phyloP scores from a whole-genome alignment of 441 rosid species.

The Capsella rubella region DNA sequence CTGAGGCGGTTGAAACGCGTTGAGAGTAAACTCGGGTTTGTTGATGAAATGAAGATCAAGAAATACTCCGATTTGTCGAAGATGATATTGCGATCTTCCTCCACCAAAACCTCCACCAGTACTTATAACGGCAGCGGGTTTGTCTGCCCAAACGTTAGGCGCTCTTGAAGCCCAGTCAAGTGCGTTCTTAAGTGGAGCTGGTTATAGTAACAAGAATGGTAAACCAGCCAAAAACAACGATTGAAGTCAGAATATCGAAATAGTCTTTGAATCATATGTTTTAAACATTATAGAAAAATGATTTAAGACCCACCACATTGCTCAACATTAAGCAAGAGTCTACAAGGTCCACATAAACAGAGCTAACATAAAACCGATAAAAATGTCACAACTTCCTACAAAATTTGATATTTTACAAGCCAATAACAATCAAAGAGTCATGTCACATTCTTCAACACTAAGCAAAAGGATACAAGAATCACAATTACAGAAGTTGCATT shows the following conservation, averaged over 20 bases:
- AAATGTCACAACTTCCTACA: too few relatives aligned
- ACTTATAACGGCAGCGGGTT: slow-evolving; percentile 76
- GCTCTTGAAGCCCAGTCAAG: slow-evolving; percentile 85
- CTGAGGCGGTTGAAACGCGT: slow-evolving; percentile 68
- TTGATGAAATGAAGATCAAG: slow-evolving; percentile 87
- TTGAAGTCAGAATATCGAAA: slow-evolving; percentile 5
- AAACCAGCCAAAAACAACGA: background rate
- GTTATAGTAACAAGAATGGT: background rate
- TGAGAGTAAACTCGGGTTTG: slow-evolving; percentile 72
- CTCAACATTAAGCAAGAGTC: slow-evolving; percentile 6
- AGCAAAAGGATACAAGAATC: background rate
- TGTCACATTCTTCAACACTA: slow-evolving; percentile 10
- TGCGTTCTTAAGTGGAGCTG: slow-evolving; percentile 82
- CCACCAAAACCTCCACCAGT: slow-evolving; percentile 66
- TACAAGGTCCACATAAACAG: background rate
- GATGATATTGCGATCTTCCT: slow-evolving; percentile 67
- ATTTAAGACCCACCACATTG: background rate
- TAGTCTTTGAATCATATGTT: background rate
- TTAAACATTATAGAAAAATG: background rate
- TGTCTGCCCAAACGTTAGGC: slow-evolving; percentile 81
- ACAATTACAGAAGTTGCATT: background rate
- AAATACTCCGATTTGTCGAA: slow-evolving; percentile 78
- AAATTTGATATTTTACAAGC: too few relatives aligned
- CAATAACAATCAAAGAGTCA: too few relatives aligned
- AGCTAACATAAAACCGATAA: too few relatives aligned